Evolutionary conservation across 768 basidiomycete genomes (phyloP), one percentile per base, ranked within the genome.

Genomic region (Boletus vinaceobasis): DNA sequence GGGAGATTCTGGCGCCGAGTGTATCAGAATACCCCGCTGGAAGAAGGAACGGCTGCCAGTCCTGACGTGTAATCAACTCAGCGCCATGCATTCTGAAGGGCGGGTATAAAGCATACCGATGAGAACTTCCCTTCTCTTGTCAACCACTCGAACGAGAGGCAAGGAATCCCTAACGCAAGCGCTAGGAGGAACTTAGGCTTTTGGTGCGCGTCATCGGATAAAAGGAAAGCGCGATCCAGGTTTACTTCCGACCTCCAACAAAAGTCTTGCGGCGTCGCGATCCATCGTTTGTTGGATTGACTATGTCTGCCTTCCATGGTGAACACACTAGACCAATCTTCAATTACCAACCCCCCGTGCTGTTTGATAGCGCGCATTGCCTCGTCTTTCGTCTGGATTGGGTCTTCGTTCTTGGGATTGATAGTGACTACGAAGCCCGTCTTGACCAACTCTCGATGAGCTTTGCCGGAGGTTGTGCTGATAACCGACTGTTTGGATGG

Each of bases 91-190:
- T 43, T 17, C 36, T 14, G 36, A 43, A 19, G 33, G 19, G 33
- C 19, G 14, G 4, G 40, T 4, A 40, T 2, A 44, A 48, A 49
- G 9, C 63, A 33, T 65, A 72, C 71, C 58, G 55, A 48, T n/a
- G 66, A 62, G 10, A 66, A 67, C 75, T 67, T 55, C 73, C 74
- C 48, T 37, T 53, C 53, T 38, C 40, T 60, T 23, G 50, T 62
- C 58, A 67, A 65, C 81, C 85, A 93, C 11, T 76, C 71, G 6
- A 77, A 67, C 1, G 78, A 79, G 26, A 97, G 63, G 60, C 90
- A 93, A 4, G 94, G 94, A 48, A 97, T 84, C 11, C 93, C 93
- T 38, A 93, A 74, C 0, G 90, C 92, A 33, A 98, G 79, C 7
- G 92, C 89, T 4, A 86, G 77, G 50, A 96, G 74, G 63, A 81